Base-by-base conservation (phyloP, 2,329 filamentous ascomycete genomes). In the Fusarium sp. region DNA sequence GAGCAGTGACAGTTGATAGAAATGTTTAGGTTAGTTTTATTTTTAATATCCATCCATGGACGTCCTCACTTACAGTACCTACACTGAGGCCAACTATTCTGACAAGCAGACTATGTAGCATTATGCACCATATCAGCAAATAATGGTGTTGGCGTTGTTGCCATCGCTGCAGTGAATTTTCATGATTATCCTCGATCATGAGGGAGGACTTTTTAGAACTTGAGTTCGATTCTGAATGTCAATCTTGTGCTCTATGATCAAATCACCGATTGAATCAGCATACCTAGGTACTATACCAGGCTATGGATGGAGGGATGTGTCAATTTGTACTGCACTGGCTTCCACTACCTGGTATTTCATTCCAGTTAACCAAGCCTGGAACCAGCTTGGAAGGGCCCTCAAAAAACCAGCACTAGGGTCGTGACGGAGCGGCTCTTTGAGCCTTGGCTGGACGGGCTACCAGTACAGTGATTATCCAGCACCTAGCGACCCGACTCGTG, bases 361-460 rank as follows among this genome's bases (percentile, higher is more conserved):
- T 48, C 37, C 37, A 42, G 34, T 53, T 27, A 42, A 53, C 34
- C 54, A 27, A 40, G 41, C 41, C 32, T 34, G 40, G 51, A 25
- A 46, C n/a, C n/a, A 43, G 25, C 41, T 53, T 48, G 23, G 21
- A 28, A 42, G 49, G 47, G 41, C 32, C 43, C 48, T 55, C 48
- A 41, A 55, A 59, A 59, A 72, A 62, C 61, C 53, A 72, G 68
- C 71, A 74, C 73, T 75, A 75, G 72, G 67, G 75, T 75, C 69
- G 72, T 68, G 71, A 75, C 63, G 59, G 73, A 75, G 71, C 69
- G 64, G 71, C 73, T 75, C 69, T 74, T 73, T 72, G 65, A 64
- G 69, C 55, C 72, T 69, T 74, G 67, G 59, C 72, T 69, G 28
- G 28, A 28, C 25, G 25, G 25, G 25, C 28, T 28, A 55, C n/a